Evolutionary conservation across 257 asterid species (phyloP), one percentile per base, ranked within the genome.

Genomic region (Plectranthus barbatus): DNA sequence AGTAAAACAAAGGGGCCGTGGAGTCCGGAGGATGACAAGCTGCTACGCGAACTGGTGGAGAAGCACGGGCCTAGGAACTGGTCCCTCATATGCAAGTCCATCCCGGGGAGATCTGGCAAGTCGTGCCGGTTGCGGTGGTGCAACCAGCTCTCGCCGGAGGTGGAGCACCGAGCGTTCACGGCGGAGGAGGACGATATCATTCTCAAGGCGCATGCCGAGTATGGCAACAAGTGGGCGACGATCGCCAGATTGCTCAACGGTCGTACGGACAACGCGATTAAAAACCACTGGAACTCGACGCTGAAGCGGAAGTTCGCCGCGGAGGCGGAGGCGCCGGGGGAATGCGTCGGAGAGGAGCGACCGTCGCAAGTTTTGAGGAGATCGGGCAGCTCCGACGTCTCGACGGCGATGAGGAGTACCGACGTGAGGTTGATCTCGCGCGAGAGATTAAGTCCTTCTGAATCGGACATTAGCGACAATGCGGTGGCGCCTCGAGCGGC

Each of bases 81-180:
- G 88, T 61, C 88, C 9, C 0, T 72, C 49, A 76, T 82, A 12
- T 65, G 83, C 72, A 53, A 14, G 52, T 77, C 84, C 62, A 72
- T 82, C 55, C 74, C 79, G 2, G 88, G 84, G 58, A 77, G 88
- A 58, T 76, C 79, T 31, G 85, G 88, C 7, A 79, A 79, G 37
- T 82, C 88, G n/a, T 82, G 88, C 66, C 69, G 88, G 0, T 39
- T 79, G 61, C 75, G 88, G 60, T n/a, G n/a, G n/a, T n/a, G n/a
- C n/a, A n/a, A n/a, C n/a, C n/a, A n/a, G n/a, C n/a, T n/a, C n/a
- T n/a, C 79, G 3, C 88, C 88, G 68, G 78, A n/a, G 59, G 85
- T 82, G 50, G 68, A 66, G 72, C 81, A 69, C 49, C 78, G 79
- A 3, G 49, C 84, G 60, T 82, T 82, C 74, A 65, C 83, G 62